These are phyloP conservation scores for Combretum micranthum DNA, from an alignment of 345 rosid species.

Conservation along the genomic window DNA sequence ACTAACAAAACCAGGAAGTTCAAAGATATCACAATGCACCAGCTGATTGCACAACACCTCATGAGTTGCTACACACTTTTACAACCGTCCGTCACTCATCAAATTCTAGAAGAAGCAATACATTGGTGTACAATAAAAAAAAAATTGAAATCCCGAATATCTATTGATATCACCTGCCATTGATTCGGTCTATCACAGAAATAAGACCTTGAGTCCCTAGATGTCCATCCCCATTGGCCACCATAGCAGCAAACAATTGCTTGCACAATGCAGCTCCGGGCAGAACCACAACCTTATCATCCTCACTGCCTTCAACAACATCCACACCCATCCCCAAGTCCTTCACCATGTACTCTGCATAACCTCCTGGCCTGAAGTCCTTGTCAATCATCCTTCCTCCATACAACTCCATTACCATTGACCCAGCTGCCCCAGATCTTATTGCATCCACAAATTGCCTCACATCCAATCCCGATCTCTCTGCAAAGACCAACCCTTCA, in stretches of 20 bases:
- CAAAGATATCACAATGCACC: too few relatives aligned
- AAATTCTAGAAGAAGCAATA: too few relatives aligned
- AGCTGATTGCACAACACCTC: too few relatives aligned
- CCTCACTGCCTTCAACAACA: slow-evolving; percentile 39
- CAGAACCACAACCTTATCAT: slow-evolving; percentile 29
- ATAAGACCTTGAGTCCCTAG: slow-evolving; percentile 70
- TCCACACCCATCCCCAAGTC: slow-evolving; percentile 79
- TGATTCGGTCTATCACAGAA: slow-evolving; percentile 65
- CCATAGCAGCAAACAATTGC: slow-evolving; percentile 75
- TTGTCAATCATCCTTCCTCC: slow-evolving; percentile 61
- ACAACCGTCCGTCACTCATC: too few relatives aligned
- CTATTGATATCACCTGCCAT: slow-evolving; percentile 29
- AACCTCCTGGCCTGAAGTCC: slow-evolving; percentile 64
- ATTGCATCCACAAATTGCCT: slow-evolving; percentile 37
- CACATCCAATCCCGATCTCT: slow-evolving; percentile 54
- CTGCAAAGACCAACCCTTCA: slow-evolving; percentile 70
- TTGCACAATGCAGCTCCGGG: slow-evolving; percentile 73
- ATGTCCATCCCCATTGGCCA: slow-evolving; percentile 69
- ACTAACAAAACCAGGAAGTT: too few relatives aligned
- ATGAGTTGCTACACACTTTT: too few relatives aligned
- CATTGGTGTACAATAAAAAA: too few relatives aligned
- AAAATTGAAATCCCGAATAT: too few relatives aligned
- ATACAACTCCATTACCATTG: slow-evolving; percentile 60
- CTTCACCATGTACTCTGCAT: slow-evolving; percentile 76
- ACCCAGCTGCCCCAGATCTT: slow-evolving; percentile 57